phyloP scores from a whole-genome alignment of 1,284 basidiomycete species.

The Rhizoctonia solani region DNA sequence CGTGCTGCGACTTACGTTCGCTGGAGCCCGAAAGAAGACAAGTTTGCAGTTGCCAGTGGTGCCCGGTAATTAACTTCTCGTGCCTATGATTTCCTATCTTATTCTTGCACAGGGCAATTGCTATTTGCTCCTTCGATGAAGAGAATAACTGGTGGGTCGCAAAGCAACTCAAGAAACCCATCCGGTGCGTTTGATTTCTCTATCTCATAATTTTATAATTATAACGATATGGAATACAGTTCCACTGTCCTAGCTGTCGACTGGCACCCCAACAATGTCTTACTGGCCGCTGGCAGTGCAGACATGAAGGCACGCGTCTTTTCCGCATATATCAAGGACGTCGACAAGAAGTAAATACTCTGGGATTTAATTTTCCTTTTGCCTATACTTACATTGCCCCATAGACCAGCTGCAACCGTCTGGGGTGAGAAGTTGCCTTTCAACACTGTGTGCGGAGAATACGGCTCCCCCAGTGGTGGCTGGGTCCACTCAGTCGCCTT shows the following conservation, averaged over 20 bases:
- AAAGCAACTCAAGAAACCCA: constrained; percentile 96
- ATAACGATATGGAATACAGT: neutral
- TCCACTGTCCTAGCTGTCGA: constrained; percentile 93
- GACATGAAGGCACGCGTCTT: constrained; percentile 98
- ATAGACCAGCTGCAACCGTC: constrained; percentile 82
- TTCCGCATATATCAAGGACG: constrained; percentile 98
- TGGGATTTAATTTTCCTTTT: neutral
- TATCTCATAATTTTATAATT: neutral
- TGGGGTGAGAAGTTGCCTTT: constrained; percentile 99
- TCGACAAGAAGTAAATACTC: constrained; percentile 88
- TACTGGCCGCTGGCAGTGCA: constrained; percentile 91
- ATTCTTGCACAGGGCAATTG: constrained; percentile 69
- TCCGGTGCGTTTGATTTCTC: constrained; percentile 50
- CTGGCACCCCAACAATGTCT: constrained; percentile 97
- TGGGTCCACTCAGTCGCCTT: constrained; percentile 98
- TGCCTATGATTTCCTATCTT: neutral
- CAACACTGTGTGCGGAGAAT: constrained; percentile 97
- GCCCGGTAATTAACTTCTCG: constrained; percentile 67
- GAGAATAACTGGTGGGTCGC: constrained; percentile 99
- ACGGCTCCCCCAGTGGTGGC: constrained; percentile 82
- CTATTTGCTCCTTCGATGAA: constrained; percentile 91
- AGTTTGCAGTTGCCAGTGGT: constrained; percentile 97
- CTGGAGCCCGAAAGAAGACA: constrained; percentile 98
- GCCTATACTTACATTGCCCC: constrained; percentile 22
- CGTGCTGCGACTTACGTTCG: constrained; percentile 93